Base-by-base conservation (phyloP, 495 filamentous ascomycete species). In the Penicillium coffeae region DNA sequence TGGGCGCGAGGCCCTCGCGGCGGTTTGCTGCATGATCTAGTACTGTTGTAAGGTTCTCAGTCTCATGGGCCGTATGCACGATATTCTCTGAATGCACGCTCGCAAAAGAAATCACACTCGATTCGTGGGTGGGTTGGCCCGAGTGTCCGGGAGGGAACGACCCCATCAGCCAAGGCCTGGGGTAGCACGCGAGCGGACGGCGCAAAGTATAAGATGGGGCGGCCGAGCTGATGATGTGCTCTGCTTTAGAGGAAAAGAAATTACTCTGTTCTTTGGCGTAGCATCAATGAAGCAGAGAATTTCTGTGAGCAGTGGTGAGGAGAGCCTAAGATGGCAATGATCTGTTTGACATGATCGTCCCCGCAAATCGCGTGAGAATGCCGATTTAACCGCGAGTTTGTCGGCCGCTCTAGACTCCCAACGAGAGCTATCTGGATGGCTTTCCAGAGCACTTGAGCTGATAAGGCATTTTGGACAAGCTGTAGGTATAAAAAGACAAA, bases 141-240 rank as follows among this genome's bases (percentile, higher is more conserved):
- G 35, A 14, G 13, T 14, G 35, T 21, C 21, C 37, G 14, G 32
- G 41, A 22, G 45, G 45, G 49, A 49, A 21, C 15, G 37, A 18
- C 45, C 54, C 49, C 54, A 56, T 56, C 49, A 56, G 39, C 44
- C n/a, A 21, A 51, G 43, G 37, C 36, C 42, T 42, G 40, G 42
- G 42, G 36, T 35, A 18, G 36, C 53, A 44, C 52, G 27, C 53
- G 49, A 56, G 40, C 37, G 10, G 51, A 15, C 42, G 36, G 27
- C 20, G 38, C 33, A 36, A 45, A 14, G 12, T 20, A 15, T 30
- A 30, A 39, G 40, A 8, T 18, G 34, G 25, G 35, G 21, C 18
- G 14, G 1, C 10, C 8, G 30, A 38, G 15, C 3, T 6, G 25
- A n/a, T 16, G 19, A 15, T 27, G 6, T 8, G 16, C 8, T 27